Conservation (phyloP, 257 asterid species). For the Solanum gandarillasii region DNA sequence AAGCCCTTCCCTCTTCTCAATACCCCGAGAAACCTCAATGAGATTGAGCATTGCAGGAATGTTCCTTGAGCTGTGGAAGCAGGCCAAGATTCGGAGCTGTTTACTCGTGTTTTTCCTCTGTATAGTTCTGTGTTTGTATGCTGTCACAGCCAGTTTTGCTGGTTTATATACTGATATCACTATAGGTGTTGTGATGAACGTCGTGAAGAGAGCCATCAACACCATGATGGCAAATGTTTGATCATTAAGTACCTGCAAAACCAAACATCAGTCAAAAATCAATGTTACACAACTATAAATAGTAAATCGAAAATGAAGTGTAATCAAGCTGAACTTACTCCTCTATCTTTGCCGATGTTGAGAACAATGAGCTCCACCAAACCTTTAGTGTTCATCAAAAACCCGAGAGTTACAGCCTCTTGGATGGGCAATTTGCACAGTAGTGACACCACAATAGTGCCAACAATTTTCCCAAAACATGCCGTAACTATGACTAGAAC, state of each 20-base stretch:
- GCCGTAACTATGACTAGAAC: constrained; percentile 57
- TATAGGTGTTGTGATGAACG: constrained; percentile 48
- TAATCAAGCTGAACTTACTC: constrained; percentile 24
- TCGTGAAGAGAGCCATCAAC: constrained; percentile 53
- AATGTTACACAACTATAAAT: background rate
- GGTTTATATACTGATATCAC: constrained; percentile 46
- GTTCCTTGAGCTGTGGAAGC: constrained; percentile 41
- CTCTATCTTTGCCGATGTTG: constrained; percentile 71
- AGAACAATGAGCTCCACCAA: constrained; percentile 85
- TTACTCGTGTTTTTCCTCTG: constrained; percentile 18
- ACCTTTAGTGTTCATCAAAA: constrained; percentile 75
- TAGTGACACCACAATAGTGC: constrained; percentile 48
- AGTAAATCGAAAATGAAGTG: background rate
- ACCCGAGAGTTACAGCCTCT: constrained; percentile 69
- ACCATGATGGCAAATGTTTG: constrained; percentile 57
- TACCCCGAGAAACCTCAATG: constrained; percentile 46
- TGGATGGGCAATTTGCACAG: constrained; percentile 36
- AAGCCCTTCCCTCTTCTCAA: constrained; percentile 32
- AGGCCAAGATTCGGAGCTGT: constrained; percentile 36
- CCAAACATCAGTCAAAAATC: background rate
- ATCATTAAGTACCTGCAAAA: constrained; percentile 41
- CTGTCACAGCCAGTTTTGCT: constrained; percentile 16
- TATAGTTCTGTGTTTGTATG: constrained; percentile 34
- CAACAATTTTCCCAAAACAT: constrained; percentile 66
- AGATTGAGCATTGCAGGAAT: constrained; percentile 45